phyloP scores from a whole-genome alignment of 306 rosid genomes.

The Trifolium pratense region DNA sequence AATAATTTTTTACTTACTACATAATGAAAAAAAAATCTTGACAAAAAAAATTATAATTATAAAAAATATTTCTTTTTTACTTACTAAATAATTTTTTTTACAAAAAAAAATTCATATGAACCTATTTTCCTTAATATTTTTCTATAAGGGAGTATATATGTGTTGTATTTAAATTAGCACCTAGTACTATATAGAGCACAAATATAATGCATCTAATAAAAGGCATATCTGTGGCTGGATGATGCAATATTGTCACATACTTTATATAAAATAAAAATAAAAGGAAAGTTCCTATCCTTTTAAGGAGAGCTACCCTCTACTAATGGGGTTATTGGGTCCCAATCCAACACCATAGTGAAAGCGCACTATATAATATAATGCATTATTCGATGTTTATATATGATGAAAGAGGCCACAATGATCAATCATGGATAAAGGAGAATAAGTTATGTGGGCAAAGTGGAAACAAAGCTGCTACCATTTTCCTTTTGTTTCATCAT shows the following conservation, averaged over 20 bases:
- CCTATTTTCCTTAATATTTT: not conserved
- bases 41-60: too few species aligned
- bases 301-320: conserved; percentile 36
- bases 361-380: conserved; percentile 49
- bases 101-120: not conserved
- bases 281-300: conserved; percentile 14
- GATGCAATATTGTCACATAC: conserved; percentile 41
- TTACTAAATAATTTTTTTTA: not conserved
- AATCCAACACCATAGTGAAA: conserved; percentile 51
- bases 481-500: conserved; percentile 53
- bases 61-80: not conserved
- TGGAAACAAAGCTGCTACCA: conserved; percentile 52
- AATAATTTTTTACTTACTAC: too few species aligned
- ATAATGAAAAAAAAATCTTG: not conserved
- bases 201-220: conserved; percentile 5
- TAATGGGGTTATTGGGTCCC: conserved; percentile 37
- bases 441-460: conserved; percentile 51
- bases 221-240: conserved; percentile 4
- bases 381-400: conserved; percentile 43
- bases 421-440: conserved; percentile 43
- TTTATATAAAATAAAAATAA: conserved; percentile 10
- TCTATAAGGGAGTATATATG: not conserved
- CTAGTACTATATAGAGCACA: not conserved
- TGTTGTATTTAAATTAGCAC: not conserved
- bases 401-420: conserved; percentile 47